A percentile compares a stretch with the other conserved stretches of the same genome.
Evolutionary conservation across 768 basidiomycete genomes (phyloP).

Genomic region (Hypholoma sublateritium): DNA sequence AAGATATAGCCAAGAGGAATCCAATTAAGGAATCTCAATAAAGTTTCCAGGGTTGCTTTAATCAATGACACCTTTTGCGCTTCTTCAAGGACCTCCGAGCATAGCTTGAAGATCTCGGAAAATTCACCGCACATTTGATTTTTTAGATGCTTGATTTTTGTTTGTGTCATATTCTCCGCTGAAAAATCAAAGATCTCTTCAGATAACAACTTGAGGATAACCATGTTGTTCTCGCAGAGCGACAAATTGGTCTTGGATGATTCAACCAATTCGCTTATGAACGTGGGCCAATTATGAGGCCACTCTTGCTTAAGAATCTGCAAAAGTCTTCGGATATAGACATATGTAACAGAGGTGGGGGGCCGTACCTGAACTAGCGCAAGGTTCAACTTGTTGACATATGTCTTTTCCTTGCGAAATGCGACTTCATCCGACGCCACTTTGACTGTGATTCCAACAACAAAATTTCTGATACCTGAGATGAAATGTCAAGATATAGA

Average conservation of each 20-base stretch:
- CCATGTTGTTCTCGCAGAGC: conserved; percentile 99
- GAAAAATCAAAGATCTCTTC: conserved; percentile 99
- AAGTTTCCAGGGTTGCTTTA: conserved; percentile 91
- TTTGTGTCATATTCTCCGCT: conserved; percentile 97
- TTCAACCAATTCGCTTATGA: conserved; percentile 95
- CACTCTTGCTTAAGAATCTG: conserved; percentile 99
- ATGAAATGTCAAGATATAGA: background rate
- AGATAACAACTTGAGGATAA: conserved; percentile 93
- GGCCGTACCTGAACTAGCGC: conserved; percentile 84
- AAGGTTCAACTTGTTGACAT: conserved; percentile 94
- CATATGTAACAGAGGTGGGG: conserved; percentile 3
- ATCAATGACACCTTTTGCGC: conserved; percentile 96
- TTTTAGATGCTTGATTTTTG: conserved; percentile 96
- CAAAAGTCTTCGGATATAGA: conserved; percentile 6
- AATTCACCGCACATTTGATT: conserved; percentile 98
- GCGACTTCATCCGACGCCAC: conserved; percentile 87
- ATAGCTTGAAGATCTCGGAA: conserved; percentile 96
- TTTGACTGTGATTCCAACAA: conserved; percentile 91
- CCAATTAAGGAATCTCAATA: conserved; percentile 97
- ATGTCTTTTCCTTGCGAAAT: conserved; percentile 91
- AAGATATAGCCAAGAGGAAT: conserved; percentile 99
- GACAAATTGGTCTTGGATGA: conserved; percentile 96
- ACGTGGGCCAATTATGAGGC: conserved; percentile 99
- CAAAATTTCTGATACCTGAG: conserved; percentile 92
- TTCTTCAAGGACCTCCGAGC: conserved; percentile 94